These are phyloP conservation scores for Aspergillus sergii DNA, from an alignment of 2,329 filamentous ascomycete species.

Conservation along the genomic window DNA sequence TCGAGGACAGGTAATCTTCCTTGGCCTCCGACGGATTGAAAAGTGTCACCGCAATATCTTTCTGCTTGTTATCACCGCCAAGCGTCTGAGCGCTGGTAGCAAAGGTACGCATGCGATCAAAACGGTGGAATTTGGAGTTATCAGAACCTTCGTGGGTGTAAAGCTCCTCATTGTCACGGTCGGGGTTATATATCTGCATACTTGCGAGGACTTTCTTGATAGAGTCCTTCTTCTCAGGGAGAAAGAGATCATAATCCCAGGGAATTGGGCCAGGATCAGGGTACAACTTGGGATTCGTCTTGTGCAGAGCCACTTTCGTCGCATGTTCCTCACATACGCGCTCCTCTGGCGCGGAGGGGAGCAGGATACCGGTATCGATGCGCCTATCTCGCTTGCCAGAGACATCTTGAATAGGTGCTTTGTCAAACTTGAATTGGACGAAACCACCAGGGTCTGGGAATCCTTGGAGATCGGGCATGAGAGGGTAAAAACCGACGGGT, in stretches of 20 bases:
- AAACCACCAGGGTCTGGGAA: conserved; percentile 61
- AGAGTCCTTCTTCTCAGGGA: conserved; percentile 53
- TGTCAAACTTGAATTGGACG: conserved; percentile 63
- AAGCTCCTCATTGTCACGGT: conserved; percentile 55
- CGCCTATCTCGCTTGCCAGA: conserved; percentile 58
- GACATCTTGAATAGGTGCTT: conserved; percentile 56
- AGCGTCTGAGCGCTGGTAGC: conserved; percentile 59
- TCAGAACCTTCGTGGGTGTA: conserved; percentile 51
- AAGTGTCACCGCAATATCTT: conserved; percentile 61
- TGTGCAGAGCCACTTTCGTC: conserved; percentile 51
- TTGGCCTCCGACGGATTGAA: conserved; percentile 51
- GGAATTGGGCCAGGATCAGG: conserved; percentile 56
- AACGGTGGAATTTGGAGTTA: conserved; percentile 53
- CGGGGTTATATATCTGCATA: conserved; percentile 56
- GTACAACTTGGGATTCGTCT: conserved; percentile 52
- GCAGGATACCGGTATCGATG: conserved; percentile 61
- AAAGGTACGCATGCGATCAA: conserved; percentile 62
- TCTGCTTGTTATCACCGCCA: conserved; percentile 55
- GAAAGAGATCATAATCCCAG: conserved; percentile 63
- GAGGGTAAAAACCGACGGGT: conserved; percentile 61
- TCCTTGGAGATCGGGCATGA: conserved; percentile 64
- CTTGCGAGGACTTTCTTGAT: conserved; percentile 58
- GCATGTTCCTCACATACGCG: conserved; percentile 51
- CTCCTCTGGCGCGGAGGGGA: conserved; percentile 54
- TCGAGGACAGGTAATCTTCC: conserved; percentile 24